Evolutionary conservation across 2,329 filamentous ascomycete genomes (phyloP).

Genomic region (Mycogone perniciosa): DNA sequence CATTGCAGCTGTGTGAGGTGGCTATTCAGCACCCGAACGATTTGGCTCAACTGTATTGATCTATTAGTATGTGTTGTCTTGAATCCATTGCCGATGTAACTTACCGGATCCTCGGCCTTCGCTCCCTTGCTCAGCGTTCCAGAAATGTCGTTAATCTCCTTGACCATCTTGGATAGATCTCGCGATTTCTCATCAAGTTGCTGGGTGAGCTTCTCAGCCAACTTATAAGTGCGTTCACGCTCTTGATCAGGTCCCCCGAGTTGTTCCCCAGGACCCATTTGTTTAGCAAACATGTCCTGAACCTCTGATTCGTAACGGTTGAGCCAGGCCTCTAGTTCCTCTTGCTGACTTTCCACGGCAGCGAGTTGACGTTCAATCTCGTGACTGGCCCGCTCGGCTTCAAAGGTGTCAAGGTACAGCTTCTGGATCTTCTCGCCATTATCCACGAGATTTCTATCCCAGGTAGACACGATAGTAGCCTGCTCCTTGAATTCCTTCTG

Average conservation of each 20-base stretch:
- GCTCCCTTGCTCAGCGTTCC: conserved; percentile 80
- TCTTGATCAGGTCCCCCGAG: conserved; percentile 89
- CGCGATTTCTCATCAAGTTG: conserved; percentile 89
- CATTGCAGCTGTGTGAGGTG: conserved; percentile 88
- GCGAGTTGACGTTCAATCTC: conserved; percentile 91
- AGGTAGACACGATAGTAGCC: conserved; percentile 76
- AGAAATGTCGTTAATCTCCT: conserved; percentile 94
- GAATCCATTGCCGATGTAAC: conserved; percentile 26
- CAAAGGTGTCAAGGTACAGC: conserved; percentile 84
- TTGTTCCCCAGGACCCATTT: conserved; percentile 68
- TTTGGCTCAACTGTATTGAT: conserved; percentile 69
- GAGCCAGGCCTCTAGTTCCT: conserved; percentile 81
- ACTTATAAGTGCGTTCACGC: conserved; percentile 90
- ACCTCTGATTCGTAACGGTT: conserved; percentile 90
- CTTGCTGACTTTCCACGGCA: conserved; percentile 85
- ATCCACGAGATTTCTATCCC: conserved; percentile 88
- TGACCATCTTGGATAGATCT: conserved; percentile 91
- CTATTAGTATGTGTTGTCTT: conserved; percentile 20
- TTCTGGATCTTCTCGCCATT: conserved; percentile 95
- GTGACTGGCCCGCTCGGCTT: conserved; percentile 85
- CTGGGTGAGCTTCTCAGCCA: conserved; percentile 88
- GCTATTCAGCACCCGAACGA: conserved; percentile 89
- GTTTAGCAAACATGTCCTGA: conserved; percentile 76
- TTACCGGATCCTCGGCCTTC: conserved; percentile 81
- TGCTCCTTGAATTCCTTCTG: conserved; percentile 95